Percentiles rank a stretch among this genome's conserved stretches.
These are phyloP conservation scores for Juglanconis oblonga DNA, from an alignment of 2,329 filamentous ascomycete genomes.

Conservation along the genomic window DNA sequence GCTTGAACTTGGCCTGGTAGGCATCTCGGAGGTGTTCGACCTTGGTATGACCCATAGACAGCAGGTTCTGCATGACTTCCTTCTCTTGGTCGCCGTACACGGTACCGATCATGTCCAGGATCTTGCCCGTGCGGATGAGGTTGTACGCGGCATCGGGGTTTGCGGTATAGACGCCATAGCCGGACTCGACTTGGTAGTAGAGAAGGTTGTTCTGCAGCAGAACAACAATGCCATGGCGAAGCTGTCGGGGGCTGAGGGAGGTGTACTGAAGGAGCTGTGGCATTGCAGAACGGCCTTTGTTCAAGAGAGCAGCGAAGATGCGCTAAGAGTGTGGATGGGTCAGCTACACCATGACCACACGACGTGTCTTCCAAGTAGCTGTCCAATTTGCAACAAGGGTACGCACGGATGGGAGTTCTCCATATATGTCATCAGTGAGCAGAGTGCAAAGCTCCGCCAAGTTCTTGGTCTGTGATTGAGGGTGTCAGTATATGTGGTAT, in stretches of 20 bases:
- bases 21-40: slow-evolving; percentile 67
- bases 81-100: slow-evolving; percentile 73
- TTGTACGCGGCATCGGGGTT: slow-evolving; percentile 79
- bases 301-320: slow-evolving; percentile 77
- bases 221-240: slow-evolving; percentile 78
- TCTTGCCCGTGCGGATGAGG: slow-evolving; percentile 76
- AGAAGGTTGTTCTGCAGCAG: slow-evolving; percentile 87
- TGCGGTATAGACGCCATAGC: slow-evolving; percentile 75
- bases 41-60: slow-evolving; percentile 74
- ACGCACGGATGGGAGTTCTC: slow-evolving; percentile 86
- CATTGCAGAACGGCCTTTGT: slow-evolving; percentile 73
- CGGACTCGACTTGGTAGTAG: slow-evolving; percentile 67
- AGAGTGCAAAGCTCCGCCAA: slow-evolving; percentile 86
- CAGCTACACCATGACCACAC: slow-evolving; percentile 14
- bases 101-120: slow-evolving; percentile 70
- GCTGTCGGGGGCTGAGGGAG: slow-evolving; percentile 67
- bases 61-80: slow-evolving; percentile 70
- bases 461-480: slow-evolving; percentile 57
- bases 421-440: slow-evolving; percentile 84
- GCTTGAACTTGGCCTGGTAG: slow-evolving; percentile 41
- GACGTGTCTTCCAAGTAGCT: slow-evolving; percentile 11
- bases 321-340: slow-evolving; percentile 51
- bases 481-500: neutral
- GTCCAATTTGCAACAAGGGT: slow-evolving; percentile 15
- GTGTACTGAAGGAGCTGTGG: slow-evolving; percentile 68